Percentiles rank a stretch among this genome's conserved stretches.
phyloP scores from a whole-genome alignment of 192 early-diverging fungal species.

The Lobosporangium transversale region DNA sequence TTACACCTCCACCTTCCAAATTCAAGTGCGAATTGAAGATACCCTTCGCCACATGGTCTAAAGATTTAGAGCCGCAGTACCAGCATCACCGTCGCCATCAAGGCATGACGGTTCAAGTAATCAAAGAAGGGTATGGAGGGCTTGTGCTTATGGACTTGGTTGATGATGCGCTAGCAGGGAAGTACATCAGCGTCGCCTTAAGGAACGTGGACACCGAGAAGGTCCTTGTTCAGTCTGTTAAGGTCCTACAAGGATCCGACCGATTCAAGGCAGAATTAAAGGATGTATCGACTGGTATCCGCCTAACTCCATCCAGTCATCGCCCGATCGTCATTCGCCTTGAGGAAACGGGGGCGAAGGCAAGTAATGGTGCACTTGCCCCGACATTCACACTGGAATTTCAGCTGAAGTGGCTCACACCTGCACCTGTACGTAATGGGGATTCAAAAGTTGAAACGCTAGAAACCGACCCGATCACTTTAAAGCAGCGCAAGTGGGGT shows the following conservation, averaged over 20 bases:
- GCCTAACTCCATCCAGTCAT: conserved; percentile 20
- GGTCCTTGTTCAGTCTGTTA: conserved; percentile 21
- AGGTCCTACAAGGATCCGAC: conserved; percentile 7
- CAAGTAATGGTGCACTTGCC: no score
- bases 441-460: not conserved
- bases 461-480: conserved; percentile 5
- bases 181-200: conserved; percentile 42
- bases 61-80: not conserved
- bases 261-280: conserved; percentile 8
- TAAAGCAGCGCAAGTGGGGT: conserved; percentile 53
- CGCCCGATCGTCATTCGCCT: conserved; percentile 29
- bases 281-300: not conserved
- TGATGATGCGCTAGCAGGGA: conserved; percentile 39
- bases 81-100: not conserved
- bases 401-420: conserved; percentile 4
- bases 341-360: no score
- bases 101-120: conserved; percentile 23
- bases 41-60: not conserved
- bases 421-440: not conserved
- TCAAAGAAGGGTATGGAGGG: conserved; percentile 25
- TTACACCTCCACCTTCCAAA: conserved; percentile 39
- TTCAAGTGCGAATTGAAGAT: conserved; percentile 24
- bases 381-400: no score
- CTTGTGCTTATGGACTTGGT: conserved; percentile 35
- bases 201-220: conserved; percentile 32